These are phyloP conservation scores for Myxozyma mucilagina DNA, from an alignment of 805 yeast genomes.

Conservation along the genomic window DNA sequence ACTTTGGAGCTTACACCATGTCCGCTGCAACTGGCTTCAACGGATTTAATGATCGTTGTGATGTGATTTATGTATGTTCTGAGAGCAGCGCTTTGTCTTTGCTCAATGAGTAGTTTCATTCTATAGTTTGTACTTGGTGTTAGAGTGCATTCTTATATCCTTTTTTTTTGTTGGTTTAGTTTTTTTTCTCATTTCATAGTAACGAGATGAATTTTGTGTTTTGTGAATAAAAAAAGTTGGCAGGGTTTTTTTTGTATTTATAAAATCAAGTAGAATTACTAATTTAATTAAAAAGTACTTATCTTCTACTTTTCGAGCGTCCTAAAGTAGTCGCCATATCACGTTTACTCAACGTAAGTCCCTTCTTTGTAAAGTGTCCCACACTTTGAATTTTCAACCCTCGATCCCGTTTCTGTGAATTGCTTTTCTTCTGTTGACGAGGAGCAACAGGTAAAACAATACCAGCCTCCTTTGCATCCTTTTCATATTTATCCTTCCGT, in stretches of 20 bases:
- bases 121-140: not conserved
- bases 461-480: constrained; percentile 86
- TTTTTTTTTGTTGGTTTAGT: not conserved
- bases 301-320: not conserved
- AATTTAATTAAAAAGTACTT: not conserved
- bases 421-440: constrained; percentile 39
- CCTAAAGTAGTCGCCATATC: constrained; percentile 54
- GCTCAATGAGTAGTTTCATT: constrained; percentile 7
- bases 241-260: not conserved
- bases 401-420: constrained; percentile 53
- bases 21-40: constrained; percentile 92
- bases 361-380: constrained; percentile 77
- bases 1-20: constrained; percentile 87
- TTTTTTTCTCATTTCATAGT: not conserved
- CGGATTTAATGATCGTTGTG: constrained; percentile 67
- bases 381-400: constrained; percentile 77
- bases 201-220: not conserved
- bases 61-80: constrained; percentile 64
- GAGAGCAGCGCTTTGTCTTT: constrained; percentile 33
- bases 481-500: constrained; percentile 59
- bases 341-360: constrained; percentile 64
- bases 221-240: not conserved
- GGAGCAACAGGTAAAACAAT: constrained; percentile 65
- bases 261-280: not conserved
- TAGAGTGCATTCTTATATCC: no score